Conservation (phyloP, 1,284 basidiomycete genomes). For the Ceratobasidium sp. region DNA sequence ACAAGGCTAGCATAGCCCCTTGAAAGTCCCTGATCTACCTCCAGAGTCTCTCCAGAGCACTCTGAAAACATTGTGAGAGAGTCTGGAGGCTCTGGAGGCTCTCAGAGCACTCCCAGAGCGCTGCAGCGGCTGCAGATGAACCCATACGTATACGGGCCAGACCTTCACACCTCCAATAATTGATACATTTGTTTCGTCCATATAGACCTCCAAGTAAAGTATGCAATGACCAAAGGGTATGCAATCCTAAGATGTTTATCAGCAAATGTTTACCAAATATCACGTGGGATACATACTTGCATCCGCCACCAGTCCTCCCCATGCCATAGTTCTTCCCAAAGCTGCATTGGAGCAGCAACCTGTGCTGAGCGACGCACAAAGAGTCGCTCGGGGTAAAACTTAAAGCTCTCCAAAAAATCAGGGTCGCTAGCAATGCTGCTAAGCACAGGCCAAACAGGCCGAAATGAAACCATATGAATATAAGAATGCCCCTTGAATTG, state of each 20-base stretch:
- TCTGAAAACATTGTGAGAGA: no score
- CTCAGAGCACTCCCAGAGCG: no score
- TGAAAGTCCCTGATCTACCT: no score
- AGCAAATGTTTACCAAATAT: neutral
- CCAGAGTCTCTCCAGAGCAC: no score
- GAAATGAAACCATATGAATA: no score
- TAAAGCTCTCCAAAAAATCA: neutral
- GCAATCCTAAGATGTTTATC: neutral
- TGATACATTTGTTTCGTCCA: constrained; percentile 8
- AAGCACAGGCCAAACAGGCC: no score
- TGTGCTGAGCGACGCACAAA: neutral
- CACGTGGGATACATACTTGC: neutral
- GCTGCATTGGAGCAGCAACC: neutral
- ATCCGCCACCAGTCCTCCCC: neutral
- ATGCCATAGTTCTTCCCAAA: constrained; percentile 4
- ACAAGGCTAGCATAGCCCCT: no score
- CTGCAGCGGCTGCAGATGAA: no score
- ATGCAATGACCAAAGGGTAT: neutral
- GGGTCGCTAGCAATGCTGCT: neutral
- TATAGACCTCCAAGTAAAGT: neutral
- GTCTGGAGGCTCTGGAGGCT: no score
- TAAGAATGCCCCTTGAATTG: no score
- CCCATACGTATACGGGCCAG: constrained; percentile 6
- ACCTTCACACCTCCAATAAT: constrained; percentile 11
- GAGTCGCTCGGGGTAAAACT: neutral